Percentiles rank a stretch among this genome's conserved stretches.
Conservation (phyloP, 2,329 filamentous ascomycete species). For the Clonostachys rhizophaga region DNA sequence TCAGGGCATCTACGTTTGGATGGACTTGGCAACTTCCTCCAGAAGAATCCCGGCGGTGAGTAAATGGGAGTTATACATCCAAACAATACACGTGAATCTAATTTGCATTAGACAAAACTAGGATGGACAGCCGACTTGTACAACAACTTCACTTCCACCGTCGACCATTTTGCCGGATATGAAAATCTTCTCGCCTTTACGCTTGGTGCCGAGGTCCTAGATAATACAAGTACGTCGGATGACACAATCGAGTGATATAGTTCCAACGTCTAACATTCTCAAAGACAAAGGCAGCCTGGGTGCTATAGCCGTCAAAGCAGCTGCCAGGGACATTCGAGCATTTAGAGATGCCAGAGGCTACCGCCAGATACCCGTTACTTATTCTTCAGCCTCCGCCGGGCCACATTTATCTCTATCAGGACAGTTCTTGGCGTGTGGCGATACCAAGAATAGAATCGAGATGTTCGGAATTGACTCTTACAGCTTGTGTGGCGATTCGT, state of each 20-base stretch:
- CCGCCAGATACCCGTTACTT: background rate
- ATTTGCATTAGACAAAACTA: background rate
- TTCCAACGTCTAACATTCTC: no score
- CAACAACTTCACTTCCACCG: background rate
- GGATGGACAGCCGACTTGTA: background rate
- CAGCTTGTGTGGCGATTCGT: background rate
- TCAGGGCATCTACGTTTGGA: slow-evolving; percentile 1
- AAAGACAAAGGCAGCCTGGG: no score
- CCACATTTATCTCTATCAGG: background rate
- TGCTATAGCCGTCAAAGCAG: background rate
- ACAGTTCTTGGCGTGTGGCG: slow-evolving; percentile 1
- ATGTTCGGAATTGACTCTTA: background rate
- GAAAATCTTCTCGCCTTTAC: background rate
- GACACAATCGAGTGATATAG: no score
- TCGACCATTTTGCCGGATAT: background rate
- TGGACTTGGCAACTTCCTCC: background rate
- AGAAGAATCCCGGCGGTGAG: background rate
- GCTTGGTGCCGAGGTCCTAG: background rate
- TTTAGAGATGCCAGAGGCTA: background rate
- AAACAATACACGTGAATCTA: no score
- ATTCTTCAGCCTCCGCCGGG: background rate
- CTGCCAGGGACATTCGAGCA: background rate
- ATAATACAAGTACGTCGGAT: background rate
- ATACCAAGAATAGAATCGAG: background rate
- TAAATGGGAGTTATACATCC: background rate